Evolutionary conservation across 2,329 filamentous ascomycete species (phyloP), one percentile per base, ranked within the genome.

Genomic region (Colletotrichum tropicale): DNA sequence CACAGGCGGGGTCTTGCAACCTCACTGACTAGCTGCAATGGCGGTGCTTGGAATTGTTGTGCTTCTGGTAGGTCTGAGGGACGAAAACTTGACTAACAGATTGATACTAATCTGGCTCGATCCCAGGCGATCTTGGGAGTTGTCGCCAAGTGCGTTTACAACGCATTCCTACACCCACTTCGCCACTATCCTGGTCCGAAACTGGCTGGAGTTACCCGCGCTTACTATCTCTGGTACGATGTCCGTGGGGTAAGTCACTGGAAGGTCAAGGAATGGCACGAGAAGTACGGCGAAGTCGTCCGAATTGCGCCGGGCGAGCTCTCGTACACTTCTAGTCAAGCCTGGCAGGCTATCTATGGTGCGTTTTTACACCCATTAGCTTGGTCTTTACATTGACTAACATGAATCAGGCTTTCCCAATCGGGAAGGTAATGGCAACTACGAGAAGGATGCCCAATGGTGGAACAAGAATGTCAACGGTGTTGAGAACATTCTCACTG

Each of bases 321-420:
- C 2, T 83, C 84, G 3, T 87, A 86, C 71, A 83, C 81, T 12
- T 81, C 81, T 4, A 43, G 80, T 6, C 68, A 80, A 12, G 84
- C 83, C 3, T 87, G 83, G 84, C 84, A 83, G 68, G 83, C 85
- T 13, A 87, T 88, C 21, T 86, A 86, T 67, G 84, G 83, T 65
- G 8, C 4, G 55, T 68, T 34, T 32, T 10, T 7, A 28, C 3
- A 34, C 28, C 18, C 26, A n/a, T 28, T 16, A 38, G 21, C 9
- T 43, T 2, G 13, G 13, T 15, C 26, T 16, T 4, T 7, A 30
- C 15, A 16, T 12, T 43, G 2, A 4, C 6, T 62, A 26, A 30
- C 26, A 16, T 8, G 8, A 13, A 12, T 2, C 26, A 75, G 73
- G 73, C 15, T 75, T 75, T 18, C 43, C 62, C 55, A 75, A 68